Conservation (phyloP, 768 basidiomycete genomes). For the Tylopilus vinaceipallidus region DNA sequence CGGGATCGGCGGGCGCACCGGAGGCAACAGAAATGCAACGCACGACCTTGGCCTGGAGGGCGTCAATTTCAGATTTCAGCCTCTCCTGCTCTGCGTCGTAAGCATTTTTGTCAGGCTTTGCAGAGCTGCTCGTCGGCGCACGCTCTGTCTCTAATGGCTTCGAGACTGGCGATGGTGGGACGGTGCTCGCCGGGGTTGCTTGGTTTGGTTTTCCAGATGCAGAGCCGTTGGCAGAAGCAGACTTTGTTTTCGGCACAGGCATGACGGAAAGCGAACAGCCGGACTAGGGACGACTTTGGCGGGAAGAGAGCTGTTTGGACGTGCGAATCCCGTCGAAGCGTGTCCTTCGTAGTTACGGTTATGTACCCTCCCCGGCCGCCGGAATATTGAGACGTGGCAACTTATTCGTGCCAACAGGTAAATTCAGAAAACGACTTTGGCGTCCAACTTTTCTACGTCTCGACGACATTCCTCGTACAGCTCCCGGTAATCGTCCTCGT, state of each 20-base stretch:
- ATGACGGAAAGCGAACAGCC: constrained; percentile 11
- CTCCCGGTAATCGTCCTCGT: constrained; percentile 84
- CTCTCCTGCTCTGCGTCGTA: constrained; percentile 84
- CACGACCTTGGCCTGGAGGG: constrained; percentile 75
- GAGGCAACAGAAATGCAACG: constrained; percentile 33
- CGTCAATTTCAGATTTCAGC: constrained; percentile 82
- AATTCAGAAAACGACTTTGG: constrained; percentile 59
- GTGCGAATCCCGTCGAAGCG: constrained; percentile 17
- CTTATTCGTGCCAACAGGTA: background rate
- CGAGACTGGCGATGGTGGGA: constrained; percentile 27
- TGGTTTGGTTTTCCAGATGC: constrained; percentile 29
- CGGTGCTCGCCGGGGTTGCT: constrained; percentile 25
- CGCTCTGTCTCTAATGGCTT: constrained; percentile 21
- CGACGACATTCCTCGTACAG: constrained; percentile 81
- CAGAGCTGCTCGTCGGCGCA: constrained; percentile 33
- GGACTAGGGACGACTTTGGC: constrained; percentile 23
- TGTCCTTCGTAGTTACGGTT: background rate
- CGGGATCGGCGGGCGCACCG: background rate
- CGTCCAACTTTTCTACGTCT: constrained; percentile 83
- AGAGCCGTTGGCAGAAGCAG: constrained; percentile 46
- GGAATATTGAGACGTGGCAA: no score
- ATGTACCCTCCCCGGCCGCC: background rate
- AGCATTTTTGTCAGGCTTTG: constrained; percentile 81
- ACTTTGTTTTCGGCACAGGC: constrained; percentile 54
- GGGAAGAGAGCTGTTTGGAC: constrained; percentile 18